Evolutionary conservation across 164 flowering plant genomes (phyloP).

Genomic region (Stephania japonica): DNA sequence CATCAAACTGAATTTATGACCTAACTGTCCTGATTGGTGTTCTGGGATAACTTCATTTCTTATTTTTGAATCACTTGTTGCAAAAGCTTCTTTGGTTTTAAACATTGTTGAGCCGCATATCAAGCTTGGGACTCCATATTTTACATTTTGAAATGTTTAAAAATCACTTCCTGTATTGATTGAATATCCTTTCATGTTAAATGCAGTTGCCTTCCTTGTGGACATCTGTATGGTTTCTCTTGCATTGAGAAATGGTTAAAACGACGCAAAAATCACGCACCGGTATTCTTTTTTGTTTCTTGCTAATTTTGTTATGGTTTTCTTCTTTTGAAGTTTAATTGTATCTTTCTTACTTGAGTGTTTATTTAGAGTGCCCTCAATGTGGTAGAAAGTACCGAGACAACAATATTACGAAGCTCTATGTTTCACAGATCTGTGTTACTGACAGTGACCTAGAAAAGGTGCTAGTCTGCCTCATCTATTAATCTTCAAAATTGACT

Average conservation of each 20-base stretch:
- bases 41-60: too few relatives aligned
- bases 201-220: constrained; percentile 88
- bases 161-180: background rate
- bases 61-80: too few relatives aligned
- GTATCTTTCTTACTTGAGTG: background rate
- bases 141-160: background rate
- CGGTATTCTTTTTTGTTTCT: constrained; percentile 34
- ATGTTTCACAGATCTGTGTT: constrained; percentile 44
- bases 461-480: constrained; percentile 26
- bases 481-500: too few relatives aligned
- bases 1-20: too few relatives aligned
- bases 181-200: background rate
- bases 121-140: background rate
- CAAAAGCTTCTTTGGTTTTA: too few relatives aligned
- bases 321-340: background rate
- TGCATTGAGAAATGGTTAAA: constrained; percentile 68
- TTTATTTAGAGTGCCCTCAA: constrained; percentile 67
- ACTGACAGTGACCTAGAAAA: constrained; percentile 53
- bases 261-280: constrained; percentile 25
- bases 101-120: background rate
- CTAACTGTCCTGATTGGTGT: too few relatives aligned
- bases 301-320: background rate
- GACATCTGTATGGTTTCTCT: constrained; percentile 78
- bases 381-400: constrained; percentile 52
- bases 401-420: constrained; percentile 56